A percentile compares a stretch with the other conserved stretches of the same genome.
phyloP scores from a whole-genome alignment of 2,329 filamentous ascomycete species.

The Alternaria novae-zelandiae region DNA sequence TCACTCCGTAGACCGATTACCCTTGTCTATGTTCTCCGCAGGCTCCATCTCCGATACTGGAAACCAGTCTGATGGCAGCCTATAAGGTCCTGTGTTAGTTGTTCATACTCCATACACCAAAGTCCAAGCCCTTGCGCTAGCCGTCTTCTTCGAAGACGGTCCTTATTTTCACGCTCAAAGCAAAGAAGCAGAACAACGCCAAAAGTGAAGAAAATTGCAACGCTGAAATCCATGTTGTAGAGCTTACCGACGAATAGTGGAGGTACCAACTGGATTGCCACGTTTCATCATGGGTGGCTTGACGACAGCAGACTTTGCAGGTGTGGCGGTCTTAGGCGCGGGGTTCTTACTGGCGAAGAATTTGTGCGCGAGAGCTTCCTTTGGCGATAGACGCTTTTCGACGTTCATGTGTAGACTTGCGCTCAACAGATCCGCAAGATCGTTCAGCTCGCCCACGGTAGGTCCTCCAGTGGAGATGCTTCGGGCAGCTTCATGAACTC shows the following conservation, averaged over 20 bases:
- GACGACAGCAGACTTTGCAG: constrained; percentile 32
- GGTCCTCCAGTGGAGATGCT: constrained; percentile 69
- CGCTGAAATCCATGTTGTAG: neutral
- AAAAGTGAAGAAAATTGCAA: neutral
- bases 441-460: constrained; percentile 77
- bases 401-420: constrained; percentile 88
- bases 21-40: neutral
- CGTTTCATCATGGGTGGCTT: constrained; percentile 36
- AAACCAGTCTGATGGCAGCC: neutral
- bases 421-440: constrained; percentile 87
- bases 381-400: constrained; percentile 86
- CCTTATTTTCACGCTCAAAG: neutral
- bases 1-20: neutral
- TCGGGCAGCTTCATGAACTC: constrained; percentile 73
- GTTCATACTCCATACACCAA: neutral
- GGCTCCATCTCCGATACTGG: neutral
- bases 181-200: neutral
- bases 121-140: neutral
- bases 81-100: neutral
- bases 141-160: neutral
- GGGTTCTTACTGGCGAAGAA: constrained; percentile 69
- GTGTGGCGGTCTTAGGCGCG: constrained; percentile 14
- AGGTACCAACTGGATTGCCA: constrained; percentile 16
- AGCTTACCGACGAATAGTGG: constrained; percentile 24
- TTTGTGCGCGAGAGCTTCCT: constrained; percentile 85